Conservation (phyloP, 306 rosid species). For the Cicer bijugum region DNA sequence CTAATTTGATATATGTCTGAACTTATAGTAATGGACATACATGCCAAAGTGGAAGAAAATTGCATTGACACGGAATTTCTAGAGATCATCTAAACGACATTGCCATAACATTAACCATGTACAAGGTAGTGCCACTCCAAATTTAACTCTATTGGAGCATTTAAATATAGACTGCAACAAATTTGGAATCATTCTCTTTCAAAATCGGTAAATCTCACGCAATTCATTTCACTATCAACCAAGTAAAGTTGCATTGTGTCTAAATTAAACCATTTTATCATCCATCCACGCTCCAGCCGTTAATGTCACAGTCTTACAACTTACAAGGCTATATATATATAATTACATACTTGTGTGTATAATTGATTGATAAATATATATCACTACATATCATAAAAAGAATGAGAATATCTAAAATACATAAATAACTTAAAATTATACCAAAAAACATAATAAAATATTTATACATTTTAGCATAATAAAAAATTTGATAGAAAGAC, state of each 20-base stretch:
- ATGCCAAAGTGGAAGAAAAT: conserved; percentile 21
- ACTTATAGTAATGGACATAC: conserved; percentile 2
- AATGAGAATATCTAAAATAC: too few species aligned
- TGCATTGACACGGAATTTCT: conserved; percentile 5
- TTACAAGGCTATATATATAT: too few species aligned
- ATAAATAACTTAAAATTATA: too few species aligned
- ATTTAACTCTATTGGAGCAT: not conserved
- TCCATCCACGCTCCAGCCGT: not conserved
- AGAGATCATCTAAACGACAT: conserved; percentile 39
- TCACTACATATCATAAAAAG: too few species aligned
- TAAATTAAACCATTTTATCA: not conserved
- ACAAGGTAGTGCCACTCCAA: not conserved
- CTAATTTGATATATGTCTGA: not conserved
- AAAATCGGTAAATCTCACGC: conserved; percentile 41
- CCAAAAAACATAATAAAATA: too few species aligned
- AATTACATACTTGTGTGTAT: too few species aligned
- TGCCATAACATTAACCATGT: conserved; percentile 8
- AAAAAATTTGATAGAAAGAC: too few species aligned
- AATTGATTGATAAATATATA: too few species aligned
- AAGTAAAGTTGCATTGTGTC: conserved; percentile 8
- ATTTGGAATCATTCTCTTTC: conserved; percentile 36
- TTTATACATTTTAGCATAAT: too few species aligned
- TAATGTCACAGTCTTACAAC: too few species aligned
- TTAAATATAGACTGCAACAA: not conserved
- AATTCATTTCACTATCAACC: conserved; percentile 43